Evolutionary conservation across 495 filamentous ascomycete species (phyloP), one percentile per base, ranked within the genome.

Genomic region (Lasiosphaeria miniovina): DNA sequence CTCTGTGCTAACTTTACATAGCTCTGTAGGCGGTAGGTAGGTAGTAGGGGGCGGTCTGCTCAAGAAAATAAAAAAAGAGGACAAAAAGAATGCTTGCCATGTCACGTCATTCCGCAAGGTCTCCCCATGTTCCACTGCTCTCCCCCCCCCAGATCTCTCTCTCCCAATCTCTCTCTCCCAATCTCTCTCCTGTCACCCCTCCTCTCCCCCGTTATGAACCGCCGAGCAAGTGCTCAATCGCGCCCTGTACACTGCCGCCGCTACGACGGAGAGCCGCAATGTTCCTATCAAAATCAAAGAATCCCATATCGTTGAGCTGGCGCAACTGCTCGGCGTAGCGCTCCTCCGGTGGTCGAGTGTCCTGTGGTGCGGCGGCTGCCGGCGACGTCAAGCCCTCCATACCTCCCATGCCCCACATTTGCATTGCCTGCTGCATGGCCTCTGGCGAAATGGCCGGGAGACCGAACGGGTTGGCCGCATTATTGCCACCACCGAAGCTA

Each of bases 291-390:
- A 98, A 98, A 64, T 99, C 94, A 69, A 85, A 96, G 72, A 99
- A 98, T 4, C 95, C 95, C 95, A 99, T 99, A 55, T 98, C 94
- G 70, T 99, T 98, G 62, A 99, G 75, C 70, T 97, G 93, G 50
- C 91, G 81, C 51, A 99, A 77, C 69, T 99, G 95, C 12, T 89
- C 86, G 6, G 88, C 91, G 62, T 96, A 99, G 62, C 90, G 79
- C 69, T 97, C 95, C 79, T 98, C 95, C 0, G 93, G 94, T 15
- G 94, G 91, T 60, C 93, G 82, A 67, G 80, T 93, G 71, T 98
- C 95, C 5, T 77, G 67, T 6, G 90, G 86, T 6, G 81, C 75
- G 14, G 82, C 71, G 4, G 86, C 69, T 15, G 77, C 70, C 7
- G 68, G 48, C 10, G 60, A 70, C 33, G 17, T 14, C 62, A 49